Evolutionary conservation across 495 filamentous ascomycete species (phyloP), one percentile per base, ranked within the genome.

Genomic region (Aspergillus indologenus): DNA sequence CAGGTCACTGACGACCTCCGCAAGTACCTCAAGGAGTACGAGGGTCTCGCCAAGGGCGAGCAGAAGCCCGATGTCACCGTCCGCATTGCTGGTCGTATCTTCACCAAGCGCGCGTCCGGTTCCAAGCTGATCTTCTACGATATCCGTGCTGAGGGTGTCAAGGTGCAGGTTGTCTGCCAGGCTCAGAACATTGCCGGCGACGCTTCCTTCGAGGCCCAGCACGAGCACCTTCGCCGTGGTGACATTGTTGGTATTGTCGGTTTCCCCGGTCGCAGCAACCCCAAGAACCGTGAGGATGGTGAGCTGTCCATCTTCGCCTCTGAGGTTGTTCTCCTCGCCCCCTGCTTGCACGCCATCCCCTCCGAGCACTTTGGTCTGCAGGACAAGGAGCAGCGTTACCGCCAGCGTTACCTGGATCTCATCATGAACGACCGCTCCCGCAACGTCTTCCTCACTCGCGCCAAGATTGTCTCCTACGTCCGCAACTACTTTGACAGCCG

Each of bases 41-140:
- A 81, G 50, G 71, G 83, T 51, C 85, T 98, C 66, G 87, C 87
- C 77, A 95, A 90, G 63, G 94, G 95, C 69, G 92, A 98, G 75
- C 78, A 84, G 54, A 82, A 82, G 70, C 81, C 87, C 68, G 87
- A 91, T 58, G 78, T 84, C 55, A 82, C 83, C 62, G 78, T 98
- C 57, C 83, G 84, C 43, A 74, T 97, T 20, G 92, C 86, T 40
- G 91, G 87, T 9, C 84, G 95, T 68, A 91, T 99, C 71, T 95
- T 90, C 79, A 90, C 88, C 70, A 91, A 90, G 80, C 90, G 94
- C 58, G 70, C 86, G 0, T 86, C 89, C 18, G 91, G 93, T 24
- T 79, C 80, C 71, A 96, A 94, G 78, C 83, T 98, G 45, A 83
- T 88, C 56, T 98, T 98, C 80, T 98, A 98, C 78, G 92, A 96